Base-by-base conservation (phyloP, 805 yeast species). In the Myxozyma lipomycoides region DNA sequence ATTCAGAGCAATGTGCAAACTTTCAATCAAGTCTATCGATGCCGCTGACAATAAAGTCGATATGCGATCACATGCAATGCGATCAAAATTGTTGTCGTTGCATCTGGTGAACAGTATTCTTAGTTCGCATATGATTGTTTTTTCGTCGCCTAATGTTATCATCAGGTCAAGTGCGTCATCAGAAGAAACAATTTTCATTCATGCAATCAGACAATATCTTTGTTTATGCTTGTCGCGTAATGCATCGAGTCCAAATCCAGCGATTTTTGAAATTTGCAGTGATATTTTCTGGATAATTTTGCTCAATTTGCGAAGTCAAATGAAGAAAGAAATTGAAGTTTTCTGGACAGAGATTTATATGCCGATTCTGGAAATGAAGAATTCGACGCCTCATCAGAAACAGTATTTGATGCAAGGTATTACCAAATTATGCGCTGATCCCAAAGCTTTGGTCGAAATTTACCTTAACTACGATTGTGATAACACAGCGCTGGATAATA, bases 381-480 rank as follows among this genome's bases (percentile, higher is more conserved):
- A 95, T 1, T 86, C 97, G 1, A 87, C 96, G 0, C 71, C 90
- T 7, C 97, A 91, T 67, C 98, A 95, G 69, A 89, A 91, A 66
- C 77, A 95, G 65, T 91, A 89, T 62, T 78, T 91, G 57, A 73
- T 95, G 53, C 78, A 84, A 10, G 77, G 91, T n/a, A 75, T 95
- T 23, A 85, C 86, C 61, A 76, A 95, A 59, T 69, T 93, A 35
- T 84, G 95, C 64, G 81, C 81, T 57, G 96, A 91, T 69, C 95
- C 98, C 40, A 77, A 95, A 55, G 83, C 95, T 18, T 72, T 95
- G 55, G 87, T 95, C 51, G 99, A 93, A 70, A 81, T 93, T 52
- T 93, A 91, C 65, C 76, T 93, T 62, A 93, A 93, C 68, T 95
- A 93, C 67, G 99, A 93, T 68, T 93, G 99, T 73, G 96, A 89